Percentiles rank a stretch among this genome's conserved stretches.
Conservation (phyloP, 257 asterid species). For the Ophiorrhiza pumila region DNA sequence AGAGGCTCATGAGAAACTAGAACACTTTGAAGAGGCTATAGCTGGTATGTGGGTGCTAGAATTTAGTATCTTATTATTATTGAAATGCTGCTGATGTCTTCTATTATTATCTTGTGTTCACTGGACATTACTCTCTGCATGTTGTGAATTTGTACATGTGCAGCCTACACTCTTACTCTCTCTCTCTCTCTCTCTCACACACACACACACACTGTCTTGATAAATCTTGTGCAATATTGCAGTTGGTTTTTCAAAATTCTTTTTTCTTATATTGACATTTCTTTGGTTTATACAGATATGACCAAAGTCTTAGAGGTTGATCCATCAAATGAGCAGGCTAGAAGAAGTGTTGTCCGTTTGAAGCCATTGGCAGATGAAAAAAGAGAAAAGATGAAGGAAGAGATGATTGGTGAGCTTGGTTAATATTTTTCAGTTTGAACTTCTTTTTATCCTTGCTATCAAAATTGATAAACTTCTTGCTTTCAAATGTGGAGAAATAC, state of each 20-base stretch:
- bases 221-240: neutral
- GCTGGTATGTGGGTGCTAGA: conserved; percentile 44
- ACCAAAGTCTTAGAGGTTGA: conserved; percentile 77
- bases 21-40: conserved; percentile 79
- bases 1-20: conserved; percentile 89
- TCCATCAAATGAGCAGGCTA: conserved; percentile 71
- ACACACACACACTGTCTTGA: neutral
- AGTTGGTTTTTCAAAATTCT: conserved; percentile 7
- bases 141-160: neutral
- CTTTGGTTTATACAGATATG: conserved; percentile 53
- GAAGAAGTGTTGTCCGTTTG: conserved; percentile 66
- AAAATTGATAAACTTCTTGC: neutral
- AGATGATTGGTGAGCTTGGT: conserved; percentile 79
- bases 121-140: neutral
- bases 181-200: neutral
- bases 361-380: conserved; percentile 95
- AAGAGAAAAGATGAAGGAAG: conserved; percentile 97
- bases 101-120: neutral
- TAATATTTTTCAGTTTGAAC: neutral
- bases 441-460: neutral
- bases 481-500: neutral
- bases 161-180: neutral
- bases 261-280: conserved; percentile 8
- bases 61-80: neutral
- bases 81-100: neutral